Evolutionary conservation across 192 early-diverging fungal species (phyloP).

Genomic region (Dispira parvispora): DNA sequence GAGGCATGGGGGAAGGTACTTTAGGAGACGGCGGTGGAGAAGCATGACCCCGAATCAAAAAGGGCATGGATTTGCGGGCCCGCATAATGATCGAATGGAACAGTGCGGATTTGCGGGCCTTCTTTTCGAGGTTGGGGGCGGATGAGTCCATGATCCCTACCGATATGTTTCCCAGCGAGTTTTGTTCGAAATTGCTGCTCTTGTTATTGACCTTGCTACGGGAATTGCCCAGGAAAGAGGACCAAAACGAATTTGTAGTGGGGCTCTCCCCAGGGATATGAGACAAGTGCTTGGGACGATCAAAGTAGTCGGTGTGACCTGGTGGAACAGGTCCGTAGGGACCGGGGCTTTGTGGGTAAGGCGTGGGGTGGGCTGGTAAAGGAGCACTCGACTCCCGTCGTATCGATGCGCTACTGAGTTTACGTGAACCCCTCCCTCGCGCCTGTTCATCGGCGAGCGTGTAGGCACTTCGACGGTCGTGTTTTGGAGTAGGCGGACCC

Average conservation of each 20-base stretch:
- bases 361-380: not conserved
- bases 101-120: conserved; percentile 4
- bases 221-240: conserved; percentile 1
- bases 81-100: conserved; percentile 4
- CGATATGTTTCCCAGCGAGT: conserved; percentile 7
- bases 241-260: not conserved
- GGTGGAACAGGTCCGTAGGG: not conserved
- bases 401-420: not conserved
- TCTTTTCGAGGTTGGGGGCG: conserved; percentile 11
- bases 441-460: conserved; percentile 1
- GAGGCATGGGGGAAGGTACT: not conserved
- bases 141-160: conserved; percentile 7
- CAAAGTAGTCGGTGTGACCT: conserved; percentile 3
- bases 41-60: not conserved
- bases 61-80: conserved; percentile 12
- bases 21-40: conserved; percentile 3
- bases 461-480: conserved; percentile 9
- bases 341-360: not conserved
- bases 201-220: conserved; percentile 5
- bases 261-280: conserved; percentile 8
- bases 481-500: not conserved
- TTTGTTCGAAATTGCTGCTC: conserved; percentile 9
- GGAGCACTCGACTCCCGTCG: conserved; percentile 8
- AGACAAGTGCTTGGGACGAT: conserved; percentile 8
- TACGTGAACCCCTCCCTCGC: not conserved